Evolutionary conservation across 2,329 filamentous ascomycete species (phyloP), one percentile per base, ranked within the genome.

Genomic region (Lizonia empirigonia): DNA sequence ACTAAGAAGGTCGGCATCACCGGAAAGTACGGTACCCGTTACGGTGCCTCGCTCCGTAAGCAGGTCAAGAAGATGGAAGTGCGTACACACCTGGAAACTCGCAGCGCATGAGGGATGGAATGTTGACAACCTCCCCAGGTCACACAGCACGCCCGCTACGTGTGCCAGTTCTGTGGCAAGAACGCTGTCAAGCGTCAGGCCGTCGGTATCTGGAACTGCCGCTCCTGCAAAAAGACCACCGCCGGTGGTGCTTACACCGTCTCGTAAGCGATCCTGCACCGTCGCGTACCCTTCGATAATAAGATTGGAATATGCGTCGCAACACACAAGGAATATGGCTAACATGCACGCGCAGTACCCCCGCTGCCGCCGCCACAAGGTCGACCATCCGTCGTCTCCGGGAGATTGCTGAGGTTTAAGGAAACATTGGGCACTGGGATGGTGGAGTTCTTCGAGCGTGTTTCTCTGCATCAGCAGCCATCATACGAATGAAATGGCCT

Each of bases 31-130:
- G 92, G 92, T 85, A 92, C 89, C 77, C 90, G 91, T 88, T 95
- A 89, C 82, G 94, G 93, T 92, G 93, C 94, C 78, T 97, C 94
- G 75, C 91, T 97, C 81, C 91, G 92, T 82, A 97, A 97, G 87
- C 92, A 91, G 79, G 88, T 94, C 77, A 97, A 97, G 91, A 97
- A 97, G 90, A 96, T 97, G 89, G 94, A 97, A 59, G 65, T 70
- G 62, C 57, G 68, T 63, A 61, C 39, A 56, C 42, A 35, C 44
- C 22, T n/a, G 48, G 44, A 24, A 53, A 4, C 23, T 38, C 48
- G 38, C 33, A 36, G 37, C 37, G 37, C 34, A 30, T 44, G 29
- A 36, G 59, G 41, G 50, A 56, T 36, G 18, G 47, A 39, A 37
- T 56, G 56, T 66, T 69, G 58, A 70, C 55, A 24, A 27, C 16